These are phyloP conservation scores for Parascedosporium putredinis DNA, from an alignment of 2,329 filamentous ascomycete species.

Conservation along the genomic window DNA sequence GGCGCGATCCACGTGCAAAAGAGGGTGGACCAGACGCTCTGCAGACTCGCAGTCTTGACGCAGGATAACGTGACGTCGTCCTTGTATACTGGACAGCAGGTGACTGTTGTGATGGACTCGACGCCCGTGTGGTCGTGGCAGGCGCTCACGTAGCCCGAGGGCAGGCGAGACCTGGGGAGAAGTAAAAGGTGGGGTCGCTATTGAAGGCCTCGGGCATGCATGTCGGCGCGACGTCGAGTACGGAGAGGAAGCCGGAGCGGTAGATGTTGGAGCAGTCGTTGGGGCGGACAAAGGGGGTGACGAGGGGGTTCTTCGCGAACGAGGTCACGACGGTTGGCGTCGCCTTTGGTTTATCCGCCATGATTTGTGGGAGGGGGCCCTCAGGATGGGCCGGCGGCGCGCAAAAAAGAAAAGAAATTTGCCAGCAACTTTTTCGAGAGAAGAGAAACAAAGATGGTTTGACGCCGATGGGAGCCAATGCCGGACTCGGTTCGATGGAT, in stretches of 20 bases:
- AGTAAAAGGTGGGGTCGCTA: constrained; percentile 17
- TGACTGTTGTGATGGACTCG: constrained; percentile 21
- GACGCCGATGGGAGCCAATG: too few relatives aligned
- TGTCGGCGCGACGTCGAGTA: constrained; percentile 17
- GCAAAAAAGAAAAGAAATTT: too few relatives aligned
- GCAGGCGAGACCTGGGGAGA: constrained; percentile 22
- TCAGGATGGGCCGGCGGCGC: too few relatives aligned
- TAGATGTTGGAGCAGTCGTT: constrained; percentile 15
- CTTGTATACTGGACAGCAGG: constrained; percentile 22
- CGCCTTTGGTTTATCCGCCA: too few relatives aligned
- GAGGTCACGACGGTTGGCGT: constrained; percentile 12
- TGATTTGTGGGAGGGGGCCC: too few relatives aligned
- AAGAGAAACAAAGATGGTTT: too few relatives aligned
- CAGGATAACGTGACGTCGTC: constrained; percentile 19
- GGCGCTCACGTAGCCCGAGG: constrained; percentile 18
- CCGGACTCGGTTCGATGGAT: too few relatives aligned
- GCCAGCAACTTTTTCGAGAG: too few relatives aligned
- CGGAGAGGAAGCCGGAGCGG: constrained; percentile 10
- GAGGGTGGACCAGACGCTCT: constrained; percentile 15
- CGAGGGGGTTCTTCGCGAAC: constrained; percentile 17
- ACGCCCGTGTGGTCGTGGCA: constrained; percentile 19
- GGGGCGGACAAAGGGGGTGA: constrained; percentile 16
- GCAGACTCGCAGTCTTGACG: constrained; percentile 16
- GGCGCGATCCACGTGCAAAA: constrained; percentile 25
- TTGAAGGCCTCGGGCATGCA: constrained; percentile 21